A percentile compares a stretch with the other conserved stretches of the same genome.
phyloP scores from a whole-genome alignment of 768 basidiomycete genomes.

The Boletus speciosus region DNA sequence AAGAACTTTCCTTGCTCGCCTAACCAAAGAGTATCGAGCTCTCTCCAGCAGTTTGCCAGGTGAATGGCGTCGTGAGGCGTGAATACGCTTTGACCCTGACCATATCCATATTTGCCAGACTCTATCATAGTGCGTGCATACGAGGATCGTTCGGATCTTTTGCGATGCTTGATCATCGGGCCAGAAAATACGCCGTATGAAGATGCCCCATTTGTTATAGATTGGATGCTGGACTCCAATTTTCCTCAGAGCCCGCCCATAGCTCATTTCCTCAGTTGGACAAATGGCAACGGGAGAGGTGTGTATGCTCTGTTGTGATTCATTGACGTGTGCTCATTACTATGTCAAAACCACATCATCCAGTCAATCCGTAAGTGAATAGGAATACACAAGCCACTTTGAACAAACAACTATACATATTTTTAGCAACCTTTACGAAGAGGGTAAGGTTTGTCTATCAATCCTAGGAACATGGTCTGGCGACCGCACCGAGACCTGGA shows the following conservation, averaged over 20 bases:
- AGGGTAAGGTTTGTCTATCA: conserved; percentile 91
- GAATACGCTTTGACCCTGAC: conserved; percentile 5
- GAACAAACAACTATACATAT: background rate
- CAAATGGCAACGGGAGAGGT: conserved; percentile 83
- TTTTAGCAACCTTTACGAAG: conserved; percentile 83
- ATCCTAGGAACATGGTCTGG: conserved; percentile 92
- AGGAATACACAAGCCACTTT: background rate
- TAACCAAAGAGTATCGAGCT: conserved; percentile 80
- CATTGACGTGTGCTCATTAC: background rate
- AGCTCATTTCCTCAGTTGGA: conserved; percentile 92
- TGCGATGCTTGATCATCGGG: conserved; percentile 87
- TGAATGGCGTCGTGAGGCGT: conserved; percentile 31
- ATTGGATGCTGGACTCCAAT: conserved; percentile 85
- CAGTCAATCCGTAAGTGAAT: conserved; percentile 69
- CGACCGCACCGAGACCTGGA: conserved; percentile 87
- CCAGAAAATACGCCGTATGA: conserved; percentile 94
- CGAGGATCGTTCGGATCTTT: conserved; percentile 83
- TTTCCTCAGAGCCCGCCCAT: conserved; percentile 80
- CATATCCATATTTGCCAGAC: conserved; percentile 40
- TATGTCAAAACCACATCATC: background rate
- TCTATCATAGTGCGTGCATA: conserved; percentile 87
- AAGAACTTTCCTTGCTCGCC: conserved; percentile 69
- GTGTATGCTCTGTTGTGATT: conserved; percentile 1
- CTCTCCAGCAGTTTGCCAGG: conserved; percentile 80
- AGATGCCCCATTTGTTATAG: conserved; percentile 92